phyloP scores from a whole-genome alignment of 2,329 filamentous ascomycete species.

The Epichloe aotearoae region DNA sequence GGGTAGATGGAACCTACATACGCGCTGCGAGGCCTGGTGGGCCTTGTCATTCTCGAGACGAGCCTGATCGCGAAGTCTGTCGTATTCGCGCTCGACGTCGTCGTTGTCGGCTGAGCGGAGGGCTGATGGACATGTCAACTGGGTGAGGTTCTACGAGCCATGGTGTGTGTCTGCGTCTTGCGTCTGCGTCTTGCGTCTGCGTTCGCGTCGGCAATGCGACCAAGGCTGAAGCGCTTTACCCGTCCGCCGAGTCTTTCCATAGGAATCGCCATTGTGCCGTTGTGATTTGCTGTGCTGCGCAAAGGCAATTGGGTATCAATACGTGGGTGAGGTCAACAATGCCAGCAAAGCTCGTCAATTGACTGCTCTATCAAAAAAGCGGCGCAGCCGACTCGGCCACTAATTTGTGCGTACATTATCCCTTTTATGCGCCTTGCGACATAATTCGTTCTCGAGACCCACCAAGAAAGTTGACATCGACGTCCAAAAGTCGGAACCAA shows the following conservation, averaged over 20 bases:
- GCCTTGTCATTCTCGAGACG: slow-evolving; percentile 70
- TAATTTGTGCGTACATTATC: no score
- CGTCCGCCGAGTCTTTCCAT: slow-evolving; percentile 27
- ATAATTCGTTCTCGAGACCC: neutral
- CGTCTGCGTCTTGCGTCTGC: no score
- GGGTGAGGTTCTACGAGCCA: neutral
- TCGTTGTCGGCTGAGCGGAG: slow-evolving; percentile 59
- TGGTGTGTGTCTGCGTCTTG: neutral
- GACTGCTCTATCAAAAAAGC: no score
- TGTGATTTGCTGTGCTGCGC: neutral
- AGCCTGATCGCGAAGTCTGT: slow-evolving; percentile 74
- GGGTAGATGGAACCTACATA: slow-evolving; percentile 25
- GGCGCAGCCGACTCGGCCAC: no score
- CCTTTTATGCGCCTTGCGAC: no score
- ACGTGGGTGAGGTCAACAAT: neutral
- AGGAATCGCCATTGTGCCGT: slow-evolving; percentile 21
- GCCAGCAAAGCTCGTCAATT: no score
- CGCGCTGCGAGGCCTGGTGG: slow-evolving; percentile 60
- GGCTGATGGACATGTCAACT: slow-evolving; percentile 31
- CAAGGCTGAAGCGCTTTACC: slow-evolving; percentile 19
- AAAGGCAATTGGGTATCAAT: neutral
- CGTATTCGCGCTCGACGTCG: slow-evolving; percentile 74
- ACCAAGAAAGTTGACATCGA: slow-evolving; percentile 1
- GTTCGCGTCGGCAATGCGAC: neutral
- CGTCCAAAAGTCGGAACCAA: neutral